Evolutionary conservation across 2,329 filamentous ascomycete species (phyloP).

Genomic region (Leptosphaerulina australis): DNA sequence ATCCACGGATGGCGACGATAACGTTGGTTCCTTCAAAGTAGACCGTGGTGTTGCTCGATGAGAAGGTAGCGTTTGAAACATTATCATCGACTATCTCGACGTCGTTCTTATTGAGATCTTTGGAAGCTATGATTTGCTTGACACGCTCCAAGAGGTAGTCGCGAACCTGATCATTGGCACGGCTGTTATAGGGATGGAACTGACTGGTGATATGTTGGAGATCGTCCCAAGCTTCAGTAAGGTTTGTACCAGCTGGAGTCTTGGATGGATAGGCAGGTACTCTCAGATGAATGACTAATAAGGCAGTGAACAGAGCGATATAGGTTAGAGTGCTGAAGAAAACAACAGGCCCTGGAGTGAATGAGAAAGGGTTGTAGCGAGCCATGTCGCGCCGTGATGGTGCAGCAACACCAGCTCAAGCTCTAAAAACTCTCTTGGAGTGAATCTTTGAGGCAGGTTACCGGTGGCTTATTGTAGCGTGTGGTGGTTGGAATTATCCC

Average conservation of each 20-base stretch:
- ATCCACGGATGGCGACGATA: conserved; percentile 87
- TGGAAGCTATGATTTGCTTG: conserved; percentile 69
- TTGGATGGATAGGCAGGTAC: conserved; percentile 70
- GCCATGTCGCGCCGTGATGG: conserved; percentile 35
- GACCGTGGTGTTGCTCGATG: conserved; percentile 59
- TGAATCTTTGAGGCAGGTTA: neutral
- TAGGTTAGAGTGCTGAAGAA: conserved; percentile 79
- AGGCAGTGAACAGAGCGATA: conserved; percentile 73
- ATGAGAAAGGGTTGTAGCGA: conserved; percentile 64
- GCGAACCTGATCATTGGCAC: conserved; percentile 78
- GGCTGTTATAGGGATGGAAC: conserved; percentile 90
- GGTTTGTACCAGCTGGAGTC: conserved; percentile 69
- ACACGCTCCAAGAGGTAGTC: conserved; percentile 76
- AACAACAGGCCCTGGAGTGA: conserved; percentile 80
- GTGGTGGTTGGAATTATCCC: conserved; percentile 17
- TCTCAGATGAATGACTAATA: conserved; percentile 75
- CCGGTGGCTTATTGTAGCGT: conserved; percentile 19
- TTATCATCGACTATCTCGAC: conserved; percentile 80
- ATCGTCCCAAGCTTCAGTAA: conserved; percentile 86
- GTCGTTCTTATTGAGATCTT: conserved; percentile 48
- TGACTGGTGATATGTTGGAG: conserved; percentile 73
- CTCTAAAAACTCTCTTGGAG: conserved; percentile 9
- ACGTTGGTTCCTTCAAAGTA: conserved; percentile 96
- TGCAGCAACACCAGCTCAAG: conserved; percentile 13
- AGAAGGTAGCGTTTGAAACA: conserved; percentile 76